Percentiles rank a stretch among this genome's conserved stretches.
Evolutionary conservation across 2,329 filamentous ascomycete species (phyloP).

Genomic region (Juglanconis juglandina): DNA sequence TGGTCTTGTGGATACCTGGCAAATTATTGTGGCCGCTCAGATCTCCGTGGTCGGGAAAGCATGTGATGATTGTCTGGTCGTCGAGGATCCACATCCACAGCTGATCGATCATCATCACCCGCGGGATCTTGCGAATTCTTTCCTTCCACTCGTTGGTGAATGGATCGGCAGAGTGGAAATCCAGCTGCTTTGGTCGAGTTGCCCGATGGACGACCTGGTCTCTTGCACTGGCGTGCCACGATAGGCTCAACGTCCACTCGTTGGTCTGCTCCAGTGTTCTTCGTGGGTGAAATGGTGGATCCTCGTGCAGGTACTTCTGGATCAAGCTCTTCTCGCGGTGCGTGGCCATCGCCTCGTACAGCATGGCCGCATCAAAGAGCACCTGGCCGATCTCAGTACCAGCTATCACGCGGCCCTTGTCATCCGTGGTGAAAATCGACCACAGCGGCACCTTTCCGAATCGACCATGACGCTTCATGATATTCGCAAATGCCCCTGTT

Average conservation of each 20-base stretch:
- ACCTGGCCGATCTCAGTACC: conserved; percentile 24
- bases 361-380: conserved; percentile 30
- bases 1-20: conserved; percentile 38
- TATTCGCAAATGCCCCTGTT: conserved; percentile 14
- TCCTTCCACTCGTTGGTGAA: conserved; percentile 16
- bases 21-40: conserved; percentile 34
- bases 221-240: conserved; percentile 31
- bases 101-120: conserved; percentile 31
- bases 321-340: conserved; percentile 34
- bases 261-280: conserved; percentile 46
- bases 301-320: conserved; percentile 28
- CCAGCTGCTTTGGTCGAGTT: conserved; percentile 24
- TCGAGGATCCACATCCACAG: conserved; percentile 33
- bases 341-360: conserved; percentile 35
- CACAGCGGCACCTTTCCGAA: not conserved
- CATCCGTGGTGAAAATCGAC: conserved; percentile 10
- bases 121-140: conserved; percentile 25
- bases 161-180: conserved; percentile 22
- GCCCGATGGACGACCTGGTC: conserved; percentile 41
- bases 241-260: conserved; percentile 34
- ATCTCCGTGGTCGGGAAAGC: conserved; percentile 38
- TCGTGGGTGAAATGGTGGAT: conserved; percentile 39
- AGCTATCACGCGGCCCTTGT: conserved; percentile 6
- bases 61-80: conserved; percentile 28
- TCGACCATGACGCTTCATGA: conserved; percentile 17